Base-by-base conservation (phyloP, 352 stramenopile genomes). In the Pythium phragmitis region DNA sequence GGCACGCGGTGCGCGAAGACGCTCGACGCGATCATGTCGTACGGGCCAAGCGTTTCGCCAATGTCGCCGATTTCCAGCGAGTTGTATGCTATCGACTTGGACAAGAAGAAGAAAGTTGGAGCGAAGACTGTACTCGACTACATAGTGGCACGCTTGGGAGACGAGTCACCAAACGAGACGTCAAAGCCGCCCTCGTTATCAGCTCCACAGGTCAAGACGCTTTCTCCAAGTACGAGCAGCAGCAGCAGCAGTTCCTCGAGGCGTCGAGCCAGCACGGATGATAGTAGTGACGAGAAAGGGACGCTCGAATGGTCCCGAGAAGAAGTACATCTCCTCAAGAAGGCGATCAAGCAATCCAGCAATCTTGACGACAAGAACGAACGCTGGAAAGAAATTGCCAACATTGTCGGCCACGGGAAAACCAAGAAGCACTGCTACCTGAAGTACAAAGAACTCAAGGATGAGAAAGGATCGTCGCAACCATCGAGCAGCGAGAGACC, bases 401-500 rank as follows among this genome's bases (percentile, higher is more conserved):
- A 16, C n/a, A 46, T 82, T 13, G 78, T 94, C 13, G 79, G 83
- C 13, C 81, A 77, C 45, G 67, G 68, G 1, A 89, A 87, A 57
- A 76, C 69, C n/a, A 92, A 92, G 51, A 91, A 91, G 63, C 72
- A 91, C 43, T 94, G 85, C 69, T 92, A 92, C 59, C 19, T 91
- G 33, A 92, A 94, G 68, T 94, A 94, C 73, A 94, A 94, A 66
- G 73, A 89, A 41, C 71, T 94, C 30, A 91, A 89, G 56, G 72
- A 87, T 30, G 77, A 87, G 51, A 86, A 82, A 39, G 67, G 61
- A 3, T 80, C 72, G 33, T 65, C 69, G 4, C 43, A 30, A 4
- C 41, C 33, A 3, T 39, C 37, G 1, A 58, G 45, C 65, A 48
- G 43, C n/a, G 50, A 50, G n/a, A 14, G 50, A 37, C 54, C 49